Percentiles rank a stretch among this genome's conserved stretches.
phyloP scores from a whole-genome alignment of 2,329 filamentous ascomycete species.

The Pseudopyricularia javanii region DNA sequence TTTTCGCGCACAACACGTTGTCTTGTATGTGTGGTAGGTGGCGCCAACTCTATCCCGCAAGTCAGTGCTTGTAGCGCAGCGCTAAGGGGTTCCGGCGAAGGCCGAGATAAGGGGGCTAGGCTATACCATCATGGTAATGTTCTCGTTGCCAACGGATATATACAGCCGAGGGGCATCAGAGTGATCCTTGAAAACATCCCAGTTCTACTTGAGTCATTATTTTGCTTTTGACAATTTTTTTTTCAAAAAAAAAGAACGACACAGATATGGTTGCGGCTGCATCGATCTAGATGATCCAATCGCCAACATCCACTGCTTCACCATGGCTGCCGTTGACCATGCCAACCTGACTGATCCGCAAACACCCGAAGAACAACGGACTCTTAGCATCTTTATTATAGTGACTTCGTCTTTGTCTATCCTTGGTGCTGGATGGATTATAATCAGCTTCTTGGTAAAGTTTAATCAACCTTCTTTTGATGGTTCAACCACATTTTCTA shows the following conservation, averaged over 20 bases:
- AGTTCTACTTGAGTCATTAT: not conserved
- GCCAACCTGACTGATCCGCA: not conserved
- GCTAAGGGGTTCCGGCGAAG: not conserved
- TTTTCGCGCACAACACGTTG: not conserved
- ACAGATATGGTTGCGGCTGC: not conserved
- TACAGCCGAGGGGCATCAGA: not conserved
- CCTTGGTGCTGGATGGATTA: conserved; percentile 23
- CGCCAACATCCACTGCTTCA: not conserved
- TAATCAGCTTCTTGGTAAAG: conserved; percentile 16
- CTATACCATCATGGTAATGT: not conserved
- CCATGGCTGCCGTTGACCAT: not conserved
- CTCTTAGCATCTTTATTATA: conserved; percentile 17
- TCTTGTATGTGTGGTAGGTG: not conserved
- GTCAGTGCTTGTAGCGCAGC: not conserved
- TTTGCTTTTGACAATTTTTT: not conserved
- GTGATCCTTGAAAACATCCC: not conserved
- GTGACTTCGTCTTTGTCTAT: conserved; percentile 20
- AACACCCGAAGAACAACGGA: not conserved
- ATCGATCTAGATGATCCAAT: too few species aligned
- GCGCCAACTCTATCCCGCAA: not conserved
- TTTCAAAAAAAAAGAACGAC: not conserved
- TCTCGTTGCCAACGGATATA: not conserved
- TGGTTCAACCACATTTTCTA: not conserved
- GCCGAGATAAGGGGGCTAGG: not conserved
- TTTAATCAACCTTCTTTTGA: not conserved